Base-by-base conservation (phyloP, 2,329 filamentous ascomycete genomes). In the Clonostachys byssicola region DNA sequence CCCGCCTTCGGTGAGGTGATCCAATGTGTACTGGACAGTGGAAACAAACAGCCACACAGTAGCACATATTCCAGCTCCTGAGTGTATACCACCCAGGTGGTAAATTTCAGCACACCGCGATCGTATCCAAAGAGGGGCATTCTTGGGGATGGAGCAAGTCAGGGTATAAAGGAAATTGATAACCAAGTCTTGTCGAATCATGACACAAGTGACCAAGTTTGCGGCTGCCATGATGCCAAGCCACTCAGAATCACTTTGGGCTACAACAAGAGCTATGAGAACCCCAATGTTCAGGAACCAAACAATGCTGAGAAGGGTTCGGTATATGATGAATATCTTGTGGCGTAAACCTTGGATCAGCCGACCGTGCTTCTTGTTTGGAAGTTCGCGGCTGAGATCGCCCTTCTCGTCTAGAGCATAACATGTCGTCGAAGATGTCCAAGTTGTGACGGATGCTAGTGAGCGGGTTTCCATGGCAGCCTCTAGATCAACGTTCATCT, bases 271-370 rank as follows among this genome's bases (percentile, higher is more conserved):
- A 46, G 64, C 61, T 52, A 70, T 57, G 45, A 78, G 65, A 33
- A 75, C 77, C 30, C 66, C 67, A 40, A 74, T 54, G 53, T 83
- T 83, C 51, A 66, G 57, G 36, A 80, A 52, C 50, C 76, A 71
- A 33, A 79, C 65, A 10, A 80, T 44, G 40, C 74, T 73, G 60
- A 83, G 82, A 9, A 83, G 71, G 5, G 74, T 71, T 18, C 80
- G 72, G 54, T 83, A 83, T 23, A 75, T 66, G 46, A 75, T 76
- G 55, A 80, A 68, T 48, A 79, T 59, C 33, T 69, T 67, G 56
- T 70, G 64, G 33, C 69, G 62, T 33, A 75, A 52, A 45, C 65
- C 68, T 44, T 70, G 64, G 48, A 64, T 60, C 6, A 63, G 64
- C 38, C 68, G 67, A 3, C 58, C 53, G 23, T 64, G 62, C 16